Evolutionary conservation across 495 filamentous ascomycete species (phyloP).

Genomic region (Aspergillus taichungensis): DNA sequence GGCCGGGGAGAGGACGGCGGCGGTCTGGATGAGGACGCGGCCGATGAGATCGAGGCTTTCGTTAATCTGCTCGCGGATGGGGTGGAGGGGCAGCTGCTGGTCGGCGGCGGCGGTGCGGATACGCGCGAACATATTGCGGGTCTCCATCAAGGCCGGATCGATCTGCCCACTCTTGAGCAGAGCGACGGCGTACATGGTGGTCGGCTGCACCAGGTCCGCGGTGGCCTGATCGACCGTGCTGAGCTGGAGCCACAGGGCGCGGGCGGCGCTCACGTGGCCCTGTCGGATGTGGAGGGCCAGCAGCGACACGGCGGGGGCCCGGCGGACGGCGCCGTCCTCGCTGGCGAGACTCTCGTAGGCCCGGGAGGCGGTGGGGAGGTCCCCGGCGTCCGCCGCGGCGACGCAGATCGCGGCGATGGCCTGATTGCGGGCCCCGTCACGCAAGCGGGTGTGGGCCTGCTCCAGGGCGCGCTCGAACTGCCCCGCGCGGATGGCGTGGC

Average conservation of each 20-base stretch:
- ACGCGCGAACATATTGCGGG: conserved; percentile 73
- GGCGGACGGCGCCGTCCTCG: conserved; percentile 40
- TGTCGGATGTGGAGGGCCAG: conserved; percentile 75
- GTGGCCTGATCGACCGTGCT: conserved; percentile 49
- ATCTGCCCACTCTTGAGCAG: conserved; percentile 73
- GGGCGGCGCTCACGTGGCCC: conserved; percentile 66
- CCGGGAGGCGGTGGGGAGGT: conserved; percentile 57
- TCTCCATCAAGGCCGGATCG: conserved; percentile 63
- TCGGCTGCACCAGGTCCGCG: conserved; percentile 69
- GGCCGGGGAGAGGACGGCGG: conserved; percentile 39
- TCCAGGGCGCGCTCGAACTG: conserved; percentile 58
- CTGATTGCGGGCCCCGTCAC: conserved; percentile 37
- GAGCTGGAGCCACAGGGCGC: conserved; percentile 67
- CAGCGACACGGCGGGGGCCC: conserved; percentile 68
- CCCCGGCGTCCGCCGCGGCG: conserved; percentile 72
- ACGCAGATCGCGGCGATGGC: conserved; percentile 51
- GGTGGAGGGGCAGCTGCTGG: conserved; percentile 14
- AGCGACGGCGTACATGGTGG: conserved; percentile 76
- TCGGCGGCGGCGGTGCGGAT: conserved; percentile 48
- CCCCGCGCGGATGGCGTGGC: conserved; percentile 54
- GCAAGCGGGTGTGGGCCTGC: conserved; percentile 48
- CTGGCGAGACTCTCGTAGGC: conserved; percentile 52
- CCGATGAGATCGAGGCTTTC: conserved; percentile 76
- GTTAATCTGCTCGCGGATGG: conserved; percentile 67
- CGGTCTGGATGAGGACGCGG: conserved; percentile 41